Base-by-base conservation (phyloP, 2,329 filamentous ascomycete species). In the Sarocladiaceae sp. region DNA sequence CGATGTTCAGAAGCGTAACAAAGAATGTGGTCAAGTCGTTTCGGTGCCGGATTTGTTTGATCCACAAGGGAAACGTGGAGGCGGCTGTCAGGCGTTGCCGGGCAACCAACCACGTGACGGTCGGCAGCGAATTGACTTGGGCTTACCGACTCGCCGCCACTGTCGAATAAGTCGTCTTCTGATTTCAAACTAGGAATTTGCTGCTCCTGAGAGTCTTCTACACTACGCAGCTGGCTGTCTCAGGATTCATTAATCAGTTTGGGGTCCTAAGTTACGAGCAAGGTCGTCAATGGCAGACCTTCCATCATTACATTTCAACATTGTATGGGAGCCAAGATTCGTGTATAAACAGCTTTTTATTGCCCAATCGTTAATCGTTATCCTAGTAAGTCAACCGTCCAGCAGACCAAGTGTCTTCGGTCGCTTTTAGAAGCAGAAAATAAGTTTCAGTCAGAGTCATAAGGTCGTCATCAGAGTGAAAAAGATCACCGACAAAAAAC, bases 401-500 rank as follows among this genome's bases (percentile, higher is more conserved):
- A 31, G 44, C 44, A 28, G 8, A 15, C 44, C 7, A 22, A 48
- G 17, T 29, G 15, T 33, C 22, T 48, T 48, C 44, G 28, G 44
- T n/a, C 44, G 44, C 44, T 20, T 48, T 22, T 18, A 48, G 44
- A 48, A 48, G 44, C 44, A 48, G 22, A 42, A 48, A 48, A 33
- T 6, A 48, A 33, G 28, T 29, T 48, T 48, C 44, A 48, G 44
- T 48, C 44, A 48, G 40, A 56, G 63, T 71, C 66, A 60, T 69
- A 59, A 68, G 52, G 59, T 69, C 66, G 59, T 68, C 60, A 67
- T 66, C 59, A 64, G 44, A 33, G 44, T 48, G 44, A 48, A 48
- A 7, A 42, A 42, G 28, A 26, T 44, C 40, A 60, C 58, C 60
- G 28, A 56, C 53, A 55, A 28, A 44, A 55, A 49, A 53, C 48